Percentiles rank a stretch among this genome's conserved stretches.
Evolutionary conservation across 1,284 basidiomycete species (phyloP).

Genomic region (Ganoderma sp.): DNA sequence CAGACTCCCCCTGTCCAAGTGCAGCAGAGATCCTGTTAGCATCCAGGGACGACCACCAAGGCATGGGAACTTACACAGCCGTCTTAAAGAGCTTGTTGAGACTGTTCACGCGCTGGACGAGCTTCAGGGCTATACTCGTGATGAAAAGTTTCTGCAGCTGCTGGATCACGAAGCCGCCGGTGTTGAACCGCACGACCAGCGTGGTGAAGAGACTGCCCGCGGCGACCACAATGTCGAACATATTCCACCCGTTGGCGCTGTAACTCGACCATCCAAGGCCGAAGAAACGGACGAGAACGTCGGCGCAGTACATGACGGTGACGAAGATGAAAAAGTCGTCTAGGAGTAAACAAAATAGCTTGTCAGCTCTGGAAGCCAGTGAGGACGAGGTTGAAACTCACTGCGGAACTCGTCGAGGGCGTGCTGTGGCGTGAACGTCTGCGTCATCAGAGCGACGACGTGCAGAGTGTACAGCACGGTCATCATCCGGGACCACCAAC

Average conservation of each 20-base stretch:
- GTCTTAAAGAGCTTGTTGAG: slow-evolving; percentile 98
- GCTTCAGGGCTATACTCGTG: slow-evolving; percentile 92
- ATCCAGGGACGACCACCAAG: slow-evolving; percentile 4
- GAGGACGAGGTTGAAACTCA: slow-evolving; percentile 44
- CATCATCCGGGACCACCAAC: slow-evolving; percentile 91
- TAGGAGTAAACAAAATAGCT: slow-evolving; percentile 37
- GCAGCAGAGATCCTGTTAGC: slow-evolving; percentile 4
- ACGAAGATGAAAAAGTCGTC: slow-evolving; percentile 83
- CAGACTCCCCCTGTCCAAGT: slow-evolving; percentile 72
- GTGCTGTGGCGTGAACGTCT: slow-evolving; percentile 69
- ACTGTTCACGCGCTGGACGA: slow-evolving; percentile 88
- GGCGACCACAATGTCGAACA: slow-evolving; percentile 89
- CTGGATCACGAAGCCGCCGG: slow-evolving; percentile 55
- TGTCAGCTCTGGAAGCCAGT: background rate
- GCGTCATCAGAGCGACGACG: slow-evolving; percentile 87
- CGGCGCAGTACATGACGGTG: slow-evolving; percentile 78
- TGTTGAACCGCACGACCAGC: slow-evolving; percentile 71
- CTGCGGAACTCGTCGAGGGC: slow-evolving; percentile 71
- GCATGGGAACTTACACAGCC: slow-evolving; percentile 69
- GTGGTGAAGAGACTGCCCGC: slow-evolving; percentile 87
- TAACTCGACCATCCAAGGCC: slow-evolving; percentile 90
- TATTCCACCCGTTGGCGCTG: slow-evolving; percentile 88
- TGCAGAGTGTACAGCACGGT: slow-evolving; percentile 87
- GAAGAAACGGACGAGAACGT: slow-evolving; percentile 79
- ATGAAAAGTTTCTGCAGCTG: slow-evolving; percentile 96